Base-by-base conservation (phyloP, 495 filamentous ascomycete species). In the Tuber magnatum region DNA sequence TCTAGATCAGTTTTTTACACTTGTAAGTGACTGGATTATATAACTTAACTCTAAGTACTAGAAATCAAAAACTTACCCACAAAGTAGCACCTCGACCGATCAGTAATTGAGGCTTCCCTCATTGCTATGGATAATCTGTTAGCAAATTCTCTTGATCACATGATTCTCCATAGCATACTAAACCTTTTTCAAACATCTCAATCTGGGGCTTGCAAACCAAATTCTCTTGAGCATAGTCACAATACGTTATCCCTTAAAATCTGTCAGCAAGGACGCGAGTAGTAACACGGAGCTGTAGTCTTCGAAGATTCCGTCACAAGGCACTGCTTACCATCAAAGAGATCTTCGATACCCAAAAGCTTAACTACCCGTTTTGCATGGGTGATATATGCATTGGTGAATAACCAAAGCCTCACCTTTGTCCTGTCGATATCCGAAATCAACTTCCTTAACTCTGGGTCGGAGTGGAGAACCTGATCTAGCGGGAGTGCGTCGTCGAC, bases 401-500 rank as follows among this genome's bases (percentile, higher is more conserved):
- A 89, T 4, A 99, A 88, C 96, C 96, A 98, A 32, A 92, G 85
- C 81, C 90, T 92, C 77, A 97, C 92, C 80, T 95, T 97, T 77
- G 79, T 84, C 70, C 74, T 86, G 71, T 84, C 97, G 73, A 98
- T 88, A 75, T 93, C 91, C 81, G 88, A 85, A 40, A 99, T 88
- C 70, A 99, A 83, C 80, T 88, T 85, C 69, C 93, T 90, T 71
- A 99, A 86, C 72, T 89, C 85, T 2, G 89, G 88, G 77, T 97
- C 89, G 0, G 92, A 92, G 65, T 86, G 90, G 81, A 99, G 90
- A 83, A 97, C 88, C 14, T 85, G 85, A 74, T 97, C 93, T 20
- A 99, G 88, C 0, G 96, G 94, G 39, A 99, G 85, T 0, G 96
- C 94, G 81, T 99, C 96, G 83, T 99, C 96, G 40, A 98, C 96